Base-by-base conservation (phyloP, 2,329 filamentous ascomycete genomes). In the Arthrobotrys iridis region DNA sequence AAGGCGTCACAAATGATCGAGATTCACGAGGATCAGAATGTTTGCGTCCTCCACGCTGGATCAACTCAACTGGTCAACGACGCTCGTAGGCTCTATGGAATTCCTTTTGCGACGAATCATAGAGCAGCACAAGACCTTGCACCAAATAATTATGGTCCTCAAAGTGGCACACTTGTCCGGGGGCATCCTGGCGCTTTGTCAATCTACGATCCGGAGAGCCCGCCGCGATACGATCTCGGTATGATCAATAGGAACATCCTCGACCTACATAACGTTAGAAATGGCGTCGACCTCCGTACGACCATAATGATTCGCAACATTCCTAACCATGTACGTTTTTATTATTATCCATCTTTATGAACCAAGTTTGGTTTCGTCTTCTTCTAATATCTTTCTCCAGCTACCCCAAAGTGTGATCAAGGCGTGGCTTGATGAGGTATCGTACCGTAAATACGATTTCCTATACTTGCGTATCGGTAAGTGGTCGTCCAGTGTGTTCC, bases 381-480 rank as follows among this genome's bases (percentile, higher is more conserved):
- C 89, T 91, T 84, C 83, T n/a, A 20, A 4, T 22, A 20, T 20
- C 7, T 22, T 24, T 30, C n/a, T 40, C 5, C n/a, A 65, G 45
- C 97, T 13, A 95, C 96, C 84, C 82, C 71, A 75, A 59, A 15
- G 46, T 3, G 30, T 46, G 0, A 50, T 75, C n/a, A 67, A 68
- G 28, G 33, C 43, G 0, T 75, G 71, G 71, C 26, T 75, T 10
- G 91, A 97, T 79, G 86, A 90, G 77, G 90, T 89, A 13, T 92
- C 89, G 81, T 88, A 87, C 83, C 93, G 93, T 33, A 90, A 90
- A 77, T 98, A 96, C 81, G 93, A 98, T 80, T 98, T 98, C 82
- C 89, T 96, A 85, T 98, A 98, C 81, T 84, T 98, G 59, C 89
- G 94, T 30, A 97, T 98, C 78, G 91, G 93, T 81, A 93, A 93